phyloP scores from a whole-genome alignment of 148 eudicot genomes.

The Talinum fruticosum region DNA sequence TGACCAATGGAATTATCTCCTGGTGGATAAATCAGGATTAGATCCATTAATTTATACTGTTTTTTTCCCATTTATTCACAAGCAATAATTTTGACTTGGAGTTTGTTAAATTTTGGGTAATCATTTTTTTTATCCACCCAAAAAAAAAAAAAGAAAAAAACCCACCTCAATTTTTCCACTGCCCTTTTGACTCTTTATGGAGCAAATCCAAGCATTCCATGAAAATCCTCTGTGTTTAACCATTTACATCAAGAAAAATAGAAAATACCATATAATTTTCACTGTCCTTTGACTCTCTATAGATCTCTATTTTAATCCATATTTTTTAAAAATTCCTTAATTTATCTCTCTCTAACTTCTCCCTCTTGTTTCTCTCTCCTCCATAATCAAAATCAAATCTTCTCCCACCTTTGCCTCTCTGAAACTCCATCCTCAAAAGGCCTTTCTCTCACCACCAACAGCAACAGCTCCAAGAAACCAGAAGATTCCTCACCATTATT shows the following conservation, averaged over 20 bases:
- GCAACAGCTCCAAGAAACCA: constrained; percentile 22
- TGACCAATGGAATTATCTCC: constrained; percentile 24
- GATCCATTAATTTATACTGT: constrained; percentile 7
- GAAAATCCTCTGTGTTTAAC: not conserved
- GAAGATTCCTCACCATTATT: constrained; percentile 9
- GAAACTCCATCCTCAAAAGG: constrained; percentile 1
- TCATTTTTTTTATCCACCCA: constrained; percentile 3
- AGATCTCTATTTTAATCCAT: constrained; percentile 12
- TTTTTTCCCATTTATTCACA: not conserved
- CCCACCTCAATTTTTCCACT: not conserved
- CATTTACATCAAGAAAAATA: not conserved
- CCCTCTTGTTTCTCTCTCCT: not conserved
- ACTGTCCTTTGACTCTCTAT: constrained; percentile 29
- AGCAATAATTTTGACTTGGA: constrained; percentile 16
- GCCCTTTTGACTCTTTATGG: not conserved
- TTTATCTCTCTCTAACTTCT: not conserved
- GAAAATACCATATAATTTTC: constrained; percentile 1
- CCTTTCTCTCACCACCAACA: constrained; percentile 2
- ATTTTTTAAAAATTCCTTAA: not conserved
- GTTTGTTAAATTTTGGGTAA: constrained; percentile 24
- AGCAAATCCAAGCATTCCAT: not conserved
- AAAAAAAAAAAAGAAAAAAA: not conserved
- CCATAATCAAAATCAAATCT: constrained; percentile 16
- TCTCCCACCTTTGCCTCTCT: not conserved
- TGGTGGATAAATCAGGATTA: constrained; percentile 10